Conservation (phyloP, 73 alveolate genomes). For the Effrenium voratum region DNA sequence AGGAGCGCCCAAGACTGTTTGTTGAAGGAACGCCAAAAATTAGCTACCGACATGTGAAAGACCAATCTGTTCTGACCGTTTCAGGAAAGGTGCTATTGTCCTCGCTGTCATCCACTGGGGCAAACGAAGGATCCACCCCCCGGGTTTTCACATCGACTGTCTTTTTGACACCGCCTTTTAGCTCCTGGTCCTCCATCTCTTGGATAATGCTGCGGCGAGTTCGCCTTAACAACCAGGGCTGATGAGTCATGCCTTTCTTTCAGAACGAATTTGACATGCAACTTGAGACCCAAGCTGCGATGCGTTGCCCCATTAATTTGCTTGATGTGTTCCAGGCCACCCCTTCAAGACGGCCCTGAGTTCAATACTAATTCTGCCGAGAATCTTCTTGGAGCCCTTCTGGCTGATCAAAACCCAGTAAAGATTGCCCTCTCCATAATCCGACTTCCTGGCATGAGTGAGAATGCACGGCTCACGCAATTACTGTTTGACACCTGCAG, state of each 20-base stretch:
- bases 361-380: background rate
- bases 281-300: no score
- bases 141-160: background rate
- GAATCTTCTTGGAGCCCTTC: conserved; percentile 8
- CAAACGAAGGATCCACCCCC: background rate
- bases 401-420: conserved; percentile 12
- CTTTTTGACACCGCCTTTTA: background rate
- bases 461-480: background rate
- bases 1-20: no score
- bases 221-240: background rate
- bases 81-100: background rate
- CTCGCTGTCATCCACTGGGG: background rate
- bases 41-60: no score
- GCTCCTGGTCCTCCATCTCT: conserved; percentile 16
- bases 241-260: no score
- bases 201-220: background rate
- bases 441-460: conserved; percentile 4
- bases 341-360: no score
- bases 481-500: background rate
- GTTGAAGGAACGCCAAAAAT: no score
- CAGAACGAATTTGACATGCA: no score
- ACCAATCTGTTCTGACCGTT: no score
- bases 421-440: conserved; percentile 5
- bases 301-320: no score
- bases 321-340: no score